Conservation (phyloP, 495 filamentous ascomycete species). For the Cercophora newfieldiana region DNA sequence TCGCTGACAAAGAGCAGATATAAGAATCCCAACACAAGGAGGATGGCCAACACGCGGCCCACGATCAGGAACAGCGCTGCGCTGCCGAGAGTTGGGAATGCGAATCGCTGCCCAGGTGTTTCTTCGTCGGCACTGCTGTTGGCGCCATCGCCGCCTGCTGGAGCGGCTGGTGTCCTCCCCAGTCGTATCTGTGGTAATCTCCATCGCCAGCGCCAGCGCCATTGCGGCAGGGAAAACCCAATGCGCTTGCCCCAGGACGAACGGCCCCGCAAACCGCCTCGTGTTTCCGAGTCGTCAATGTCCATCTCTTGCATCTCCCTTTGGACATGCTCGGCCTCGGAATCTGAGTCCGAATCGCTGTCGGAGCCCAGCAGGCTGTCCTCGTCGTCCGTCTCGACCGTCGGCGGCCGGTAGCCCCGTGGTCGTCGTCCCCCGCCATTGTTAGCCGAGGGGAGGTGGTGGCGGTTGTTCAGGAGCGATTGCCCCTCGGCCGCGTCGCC, state of each 20-base stretch:
- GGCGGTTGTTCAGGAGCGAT: slow-evolving; percentile 55
- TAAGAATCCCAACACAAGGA: slow-evolving; percentile 71
- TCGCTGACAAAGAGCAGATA: slow-evolving; percentile 85
- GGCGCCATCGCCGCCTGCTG: slow-evolving; percentile 13
- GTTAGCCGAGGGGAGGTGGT: slow-evolving; percentile 29
- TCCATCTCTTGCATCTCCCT: slow-evolving; percentile 89
- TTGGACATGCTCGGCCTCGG: slow-evolving; percentile 60
- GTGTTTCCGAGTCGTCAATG: slow-evolving; percentile 67
- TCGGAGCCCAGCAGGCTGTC: slow-evolving; percentile 42
- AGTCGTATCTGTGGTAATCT: slow-evolving; percentile 47
- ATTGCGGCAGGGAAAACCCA: slow-evolving; percentile 44
- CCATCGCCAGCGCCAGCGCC: slow-evolving; percentile 50
- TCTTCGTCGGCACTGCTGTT: slow-evolving; percentile 7
- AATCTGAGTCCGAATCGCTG: slow-evolving; percentile 40
- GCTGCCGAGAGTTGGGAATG: slow-evolving; percentile 32
- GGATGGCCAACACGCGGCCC: slow-evolving; percentile 69
- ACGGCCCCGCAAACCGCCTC: slow-evolving; percentile 29
- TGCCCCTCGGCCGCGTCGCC: slow-evolving; percentile 50
- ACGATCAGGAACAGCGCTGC: slow-evolving; percentile 46
- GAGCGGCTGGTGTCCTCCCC: slow-evolving; percentile 33
- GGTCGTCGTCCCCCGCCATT: slow-evolving; percentile 40
- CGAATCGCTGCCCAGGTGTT: slow-evolving; percentile 19
- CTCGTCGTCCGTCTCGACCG: slow-evolving; percentile 64
- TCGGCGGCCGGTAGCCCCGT: slow-evolving; percentile 69
- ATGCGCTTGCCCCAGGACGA: slow-evolving; percentile 55